phyloP scores from a whole-genome alignment of 805 yeast species.

The Zygotorulaspora danielsina region DNA sequence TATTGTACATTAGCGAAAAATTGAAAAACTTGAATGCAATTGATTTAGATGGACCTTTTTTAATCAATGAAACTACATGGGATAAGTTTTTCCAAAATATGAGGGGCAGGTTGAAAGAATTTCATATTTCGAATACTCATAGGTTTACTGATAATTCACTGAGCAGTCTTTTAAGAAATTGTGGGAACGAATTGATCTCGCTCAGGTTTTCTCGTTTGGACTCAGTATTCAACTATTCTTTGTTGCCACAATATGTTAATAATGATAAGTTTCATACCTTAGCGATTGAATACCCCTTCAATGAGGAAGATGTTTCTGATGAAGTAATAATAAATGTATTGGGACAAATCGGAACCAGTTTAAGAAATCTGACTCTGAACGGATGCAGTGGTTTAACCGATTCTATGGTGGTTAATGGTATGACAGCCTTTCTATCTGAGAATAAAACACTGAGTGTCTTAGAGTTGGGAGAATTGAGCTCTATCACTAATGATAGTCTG shows the following conservation, averaged over 20 bases:
- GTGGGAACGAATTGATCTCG: slow-evolving; percentile 52
- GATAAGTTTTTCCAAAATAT: slow-evolving; percentile 58
- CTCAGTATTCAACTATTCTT: slow-evolving; percentile 60
- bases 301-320: slow-evolving; percentile 63
- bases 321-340: slow-evolving; percentile 59
- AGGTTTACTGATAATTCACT: slow-evolving; percentile 68
- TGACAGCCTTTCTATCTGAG: slow-evolving; percentile 52
- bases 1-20: slow-evolving; percentile 58
- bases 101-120: slow-evolving; percentile 50
- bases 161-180: slow-evolving; percentile 54
- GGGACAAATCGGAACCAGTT: slow-evolving; percentile 56
- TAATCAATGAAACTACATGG: slow-evolving; percentile 78
- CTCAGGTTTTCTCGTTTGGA: slow-evolving; percentile 67
- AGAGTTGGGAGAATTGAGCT: slow-evolving; percentile 56
- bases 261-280: slow-evolving; percentile 45
- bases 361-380: slow-evolving; percentile 57
- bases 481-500: slow-evolving; percentile 66
- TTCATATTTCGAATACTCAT: slow-evolving; percentile 77
- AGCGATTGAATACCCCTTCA: slow-evolving; percentile 64
- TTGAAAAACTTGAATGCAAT: slow-evolving; percentile 51
- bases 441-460: slow-evolving; percentile 44
- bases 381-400: slow-evolving; percentile 77
- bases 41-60: slow-evolving; percentile 83
- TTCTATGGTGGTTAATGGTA: slow-evolving; percentile 50
- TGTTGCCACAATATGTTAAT: slow-evolving; percentile 60